A percentile compares a stretch with the other conserved stretches of the same genome.
Conservation (phyloP, 2,329 filamentous ascomycete species). For the Onygenales sp. region DNA sequence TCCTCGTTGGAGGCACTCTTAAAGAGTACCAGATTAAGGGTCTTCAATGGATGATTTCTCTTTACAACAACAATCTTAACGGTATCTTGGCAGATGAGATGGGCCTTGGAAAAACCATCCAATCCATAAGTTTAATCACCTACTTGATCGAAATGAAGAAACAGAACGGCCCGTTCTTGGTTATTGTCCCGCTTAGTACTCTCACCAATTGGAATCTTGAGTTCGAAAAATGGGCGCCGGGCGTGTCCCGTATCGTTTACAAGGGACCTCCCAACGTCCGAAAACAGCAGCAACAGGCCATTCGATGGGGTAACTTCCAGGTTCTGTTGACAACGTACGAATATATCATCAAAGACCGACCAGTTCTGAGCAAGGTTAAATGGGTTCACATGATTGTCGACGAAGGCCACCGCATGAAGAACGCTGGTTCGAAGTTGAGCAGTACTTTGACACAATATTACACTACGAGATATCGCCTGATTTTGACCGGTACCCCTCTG, state of each 20-base stretch:
- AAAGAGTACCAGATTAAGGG: conserved; percentile 99
- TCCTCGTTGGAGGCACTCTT: conserved; percentile 81
- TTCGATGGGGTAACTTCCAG: conserved; percentile 91
- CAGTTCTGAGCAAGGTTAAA: conserved; percentile 93
- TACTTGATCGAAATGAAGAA: conserved; percentile 95
- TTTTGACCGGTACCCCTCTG: conserved; percentile 91
- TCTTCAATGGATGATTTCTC: conserved; percentile 98
- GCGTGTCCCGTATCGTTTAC: conserved; percentile 80
- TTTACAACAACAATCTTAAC: conserved; percentile 99
- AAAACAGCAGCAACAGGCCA: conserved; percentile 86
- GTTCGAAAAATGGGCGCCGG: conserved; percentile 97
- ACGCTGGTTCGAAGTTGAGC: conserved; percentile 89
- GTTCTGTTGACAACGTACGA: conserved; percentile 96
- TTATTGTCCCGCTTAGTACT: conserved; percentile 94
- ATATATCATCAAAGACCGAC: conserved; percentile 98
- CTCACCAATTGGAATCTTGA: conserved; percentile 98
- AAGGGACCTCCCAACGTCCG: conserved; percentile 85
- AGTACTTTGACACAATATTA: conserved; percentile 94
- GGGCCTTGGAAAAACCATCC: conserved; percentile 99
- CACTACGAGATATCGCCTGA: conserved; percentile 85
- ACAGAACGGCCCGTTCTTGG: conserved; percentile 83
- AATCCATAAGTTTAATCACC: conserved; percentile 94
- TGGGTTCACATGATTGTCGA: conserved; percentile 99
- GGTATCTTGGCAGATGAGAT: conserved; percentile 98
- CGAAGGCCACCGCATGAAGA: conserved; percentile 99